These are phyloP conservation scores for Parmelia sp. DNA, from an alignment of 495 filamentous ascomycete genomes.

Conservation along the genomic window DNA sequence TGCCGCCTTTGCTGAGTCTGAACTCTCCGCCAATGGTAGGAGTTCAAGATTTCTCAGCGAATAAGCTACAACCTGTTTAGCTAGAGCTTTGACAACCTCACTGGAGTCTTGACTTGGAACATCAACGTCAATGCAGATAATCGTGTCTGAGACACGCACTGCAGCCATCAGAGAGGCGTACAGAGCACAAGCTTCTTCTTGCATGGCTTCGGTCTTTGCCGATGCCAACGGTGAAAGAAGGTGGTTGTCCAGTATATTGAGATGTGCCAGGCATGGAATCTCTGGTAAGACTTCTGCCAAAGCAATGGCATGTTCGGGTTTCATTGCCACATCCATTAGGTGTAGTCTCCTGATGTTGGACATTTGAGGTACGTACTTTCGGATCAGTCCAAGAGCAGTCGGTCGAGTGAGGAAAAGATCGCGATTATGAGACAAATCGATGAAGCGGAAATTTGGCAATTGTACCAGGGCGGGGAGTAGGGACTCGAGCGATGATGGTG, in stretches of 20 bases:
- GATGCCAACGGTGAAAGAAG: constrained; percentile 60
- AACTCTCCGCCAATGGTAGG: constrained; percentile 23
- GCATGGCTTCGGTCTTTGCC: constrained; percentile 59
- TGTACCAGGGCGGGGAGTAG: constrained; percentile 68
- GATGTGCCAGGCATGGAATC: constrained; percentile 70
- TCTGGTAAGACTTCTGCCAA: constrained; percentile 87
- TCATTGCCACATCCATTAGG: constrained; percentile 78
- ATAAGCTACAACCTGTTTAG: constrained; percentile 88
- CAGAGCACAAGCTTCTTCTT: constrained; percentile 90
- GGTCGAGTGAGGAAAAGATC: constrained; percentile 67
- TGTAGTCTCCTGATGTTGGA: constrained; percentile 77
- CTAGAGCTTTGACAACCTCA: constrained; percentile 86
- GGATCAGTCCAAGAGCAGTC: constrained; percentile 67
- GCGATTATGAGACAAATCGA: constrained; percentile 87
- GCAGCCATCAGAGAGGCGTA: constrained; percentile 90
- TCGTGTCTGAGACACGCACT: constrained; percentile 70
- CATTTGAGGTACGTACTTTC: constrained; percentile 80
- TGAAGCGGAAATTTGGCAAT: constrained; percentile 73
- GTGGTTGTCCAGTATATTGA: constrained; percentile 83
- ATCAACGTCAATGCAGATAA: constrained; percentile 90
- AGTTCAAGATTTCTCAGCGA: constrained; percentile 85
- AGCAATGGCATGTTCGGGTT: constrained; percentile 79
- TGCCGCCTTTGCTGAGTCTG: constrained; percentile 42
- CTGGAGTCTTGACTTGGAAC: constrained; percentile 69
- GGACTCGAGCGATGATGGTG: constrained; percentile 59